phyloP scores from a whole-genome alignment of 139 green algal species.

The Limnomonas spitsbergensis region DNA sequence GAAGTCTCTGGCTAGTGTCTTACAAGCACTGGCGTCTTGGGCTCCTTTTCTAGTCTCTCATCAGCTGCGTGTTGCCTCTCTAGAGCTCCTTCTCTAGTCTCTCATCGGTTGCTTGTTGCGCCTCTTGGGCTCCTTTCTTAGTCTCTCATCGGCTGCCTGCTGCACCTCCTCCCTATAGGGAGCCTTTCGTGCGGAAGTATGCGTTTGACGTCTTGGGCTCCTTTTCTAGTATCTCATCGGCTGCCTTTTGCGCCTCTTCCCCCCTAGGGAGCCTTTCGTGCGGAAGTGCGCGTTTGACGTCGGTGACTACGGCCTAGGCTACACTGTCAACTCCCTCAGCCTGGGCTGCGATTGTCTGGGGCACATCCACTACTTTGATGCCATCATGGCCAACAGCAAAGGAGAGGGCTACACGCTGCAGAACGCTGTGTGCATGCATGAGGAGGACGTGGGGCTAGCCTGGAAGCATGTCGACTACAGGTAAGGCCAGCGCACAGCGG shows the following conservation, averaged over 20 bases:
- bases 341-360: slow-evolving; percentile 88
- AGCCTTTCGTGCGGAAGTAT: slow-evolving; percentile 75
- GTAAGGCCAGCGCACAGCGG: neutral
- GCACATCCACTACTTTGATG: slow-evolving; percentile 82
- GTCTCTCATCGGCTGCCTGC: no score
- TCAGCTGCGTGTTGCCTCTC: no score
- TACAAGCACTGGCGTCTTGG: no score
- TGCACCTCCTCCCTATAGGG: no score
- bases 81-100: no score
- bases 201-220: no score
- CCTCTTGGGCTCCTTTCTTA: no score
- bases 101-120: no score
- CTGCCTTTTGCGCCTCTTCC: no score
- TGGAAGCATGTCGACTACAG: slow-evolving; percentile 45
- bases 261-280: slow-evolving; percentile 60
- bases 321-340: slow-evolving; percentile 61
- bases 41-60: no score
- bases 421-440: slow-evolving; percentile 83
- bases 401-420: slow-evolving; percentile 50
- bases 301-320: slow-evolving; percentile 51
- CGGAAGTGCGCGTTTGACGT: slow-evolving; percentile 85
- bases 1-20: no score
- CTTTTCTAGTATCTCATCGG: no score
- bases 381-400: slow-evolving; percentile 55
- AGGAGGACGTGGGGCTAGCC: slow-evolving; percentile 72